phyloP scores from a whole-genome alignment of 352 stramenopile species.

The Globisporangium polare region DNA sequence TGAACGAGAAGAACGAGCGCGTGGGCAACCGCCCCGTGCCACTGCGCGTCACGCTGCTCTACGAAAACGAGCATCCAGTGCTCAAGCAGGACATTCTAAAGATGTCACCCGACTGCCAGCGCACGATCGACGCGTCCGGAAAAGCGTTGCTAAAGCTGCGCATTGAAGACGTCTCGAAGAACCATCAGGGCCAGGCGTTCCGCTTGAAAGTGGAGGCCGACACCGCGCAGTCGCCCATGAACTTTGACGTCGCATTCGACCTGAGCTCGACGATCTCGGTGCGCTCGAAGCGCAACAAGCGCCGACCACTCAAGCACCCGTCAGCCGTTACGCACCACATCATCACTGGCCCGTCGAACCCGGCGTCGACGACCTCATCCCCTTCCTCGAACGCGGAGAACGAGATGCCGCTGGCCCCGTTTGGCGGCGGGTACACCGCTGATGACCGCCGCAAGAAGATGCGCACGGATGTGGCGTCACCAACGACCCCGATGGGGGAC shows the following conservation, averaged over 20 bases:
- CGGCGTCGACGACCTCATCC: conserved; percentile 62
- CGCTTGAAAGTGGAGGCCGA: conserved; percentile 89
- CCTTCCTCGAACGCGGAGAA: conserved; percentile 67
- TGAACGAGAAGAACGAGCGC: conserved; percentile 78
- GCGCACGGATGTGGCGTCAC: conserved; percentile 28
- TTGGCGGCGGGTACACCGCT: conserved; percentile 45
- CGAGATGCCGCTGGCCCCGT: conserved; percentile 43
- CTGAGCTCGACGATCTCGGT: conserved; percentile 91
- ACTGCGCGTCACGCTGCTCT: conserved; percentile 76
- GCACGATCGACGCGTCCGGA: conserved; percentile 80
- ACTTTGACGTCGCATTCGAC: conserved; percentile 89
- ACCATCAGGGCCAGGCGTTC: conserved; percentile 95
- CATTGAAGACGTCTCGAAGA: conserved; percentile 97
- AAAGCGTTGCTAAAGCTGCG: conserved; percentile 86
- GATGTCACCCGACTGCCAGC: conserved; percentile 82
- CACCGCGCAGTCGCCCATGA: conserved; percentile 80
- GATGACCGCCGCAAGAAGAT: conserved; percentile 73
- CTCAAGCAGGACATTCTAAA: conserved; percentile 95
- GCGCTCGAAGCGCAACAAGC: conserved; percentile 94
- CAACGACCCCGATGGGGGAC: conserved; percentile 13
- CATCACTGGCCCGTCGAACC: conserved; percentile 60
- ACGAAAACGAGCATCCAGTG: conserved; percentile 87
- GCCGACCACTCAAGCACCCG: conserved; percentile 52
- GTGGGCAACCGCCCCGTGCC: conserved; percentile 73
- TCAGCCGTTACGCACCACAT: conserved; percentile 68